phyloP scores from a whole-genome alignment of 768 basidiomycete genomes.

The Chalciporus chontae region DNA sequence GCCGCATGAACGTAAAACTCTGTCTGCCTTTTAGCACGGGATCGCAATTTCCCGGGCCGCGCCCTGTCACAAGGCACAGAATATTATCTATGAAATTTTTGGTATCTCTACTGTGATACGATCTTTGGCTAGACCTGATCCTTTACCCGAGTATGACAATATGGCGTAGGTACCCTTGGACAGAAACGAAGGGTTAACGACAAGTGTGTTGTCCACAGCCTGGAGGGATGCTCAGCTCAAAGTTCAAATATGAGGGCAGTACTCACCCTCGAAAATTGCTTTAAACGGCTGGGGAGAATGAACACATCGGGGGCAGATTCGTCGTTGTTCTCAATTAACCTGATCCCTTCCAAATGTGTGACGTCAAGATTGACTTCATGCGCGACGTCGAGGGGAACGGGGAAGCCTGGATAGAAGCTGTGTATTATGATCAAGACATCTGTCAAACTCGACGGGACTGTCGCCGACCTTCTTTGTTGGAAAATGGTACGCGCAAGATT shows the following conservation, averaged over 20 bases:
- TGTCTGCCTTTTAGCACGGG: too few relatives aligned
- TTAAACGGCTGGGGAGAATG: conserved; percentile 82
- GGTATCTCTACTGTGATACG: conserved; percentile 28
- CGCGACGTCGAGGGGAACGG: conserved; percentile 68
- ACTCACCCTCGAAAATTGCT: conserved; percentile 84
- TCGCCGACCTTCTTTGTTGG: conserved; percentile 75
- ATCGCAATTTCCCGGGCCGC: too few relatives aligned
- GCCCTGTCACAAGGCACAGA: too few relatives aligned
- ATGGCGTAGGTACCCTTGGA: conserved; percentile 55
- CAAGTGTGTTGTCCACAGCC: conserved; percentile 72
- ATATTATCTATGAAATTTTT: conserved; percentile 18
- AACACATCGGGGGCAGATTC: conserved; percentile 76
- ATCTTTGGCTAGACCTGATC: conserved; percentile 24
- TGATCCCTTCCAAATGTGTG: conserved; percentile 61
- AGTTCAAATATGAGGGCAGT: not conserved
- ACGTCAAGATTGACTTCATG: conserved; percentile 89
- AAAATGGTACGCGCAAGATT: conserved; percentile 76
- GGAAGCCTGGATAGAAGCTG: conserved; percentile 96
- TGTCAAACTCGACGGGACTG: too few relatives aligned
- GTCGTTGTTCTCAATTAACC: conserved; percentile 29
- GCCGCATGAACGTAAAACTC: too few relatives aligned
- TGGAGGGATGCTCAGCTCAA: conserved; percentile 27
- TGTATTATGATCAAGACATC: not conserved
- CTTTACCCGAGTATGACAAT: conserved; percentile 34
- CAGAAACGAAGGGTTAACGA: conserved; percentile 86